Evolutionary conservation across 1,284 basidiomycete species (phyloP).

Genomic region (Gymnopus androsaceus): DNA sequence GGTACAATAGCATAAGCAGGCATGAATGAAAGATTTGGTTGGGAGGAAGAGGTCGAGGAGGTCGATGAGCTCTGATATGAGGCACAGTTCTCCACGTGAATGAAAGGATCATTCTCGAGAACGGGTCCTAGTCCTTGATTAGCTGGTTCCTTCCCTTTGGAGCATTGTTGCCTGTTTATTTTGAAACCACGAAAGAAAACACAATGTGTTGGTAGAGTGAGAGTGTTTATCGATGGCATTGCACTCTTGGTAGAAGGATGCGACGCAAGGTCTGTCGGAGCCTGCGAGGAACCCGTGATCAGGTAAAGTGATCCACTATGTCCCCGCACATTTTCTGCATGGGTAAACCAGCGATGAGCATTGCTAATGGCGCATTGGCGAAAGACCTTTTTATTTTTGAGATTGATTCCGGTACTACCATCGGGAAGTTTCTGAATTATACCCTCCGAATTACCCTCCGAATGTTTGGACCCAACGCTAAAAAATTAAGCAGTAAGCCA

Average conservation of each 20-base stretch:
- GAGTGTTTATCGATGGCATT: neutral
- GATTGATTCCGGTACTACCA: conserved; percentile 6
- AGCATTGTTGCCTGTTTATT: conserved; percentile 7
- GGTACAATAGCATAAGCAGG: neutral
- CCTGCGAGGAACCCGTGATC: too few species aligned
- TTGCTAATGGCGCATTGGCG: conserved; percentile 9
- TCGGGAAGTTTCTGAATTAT: conserved; percentile 13
- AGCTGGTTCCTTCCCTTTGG: neutral
- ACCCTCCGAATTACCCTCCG: conserved; percentile 1
- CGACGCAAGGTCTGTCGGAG: conserved; percentile 13
- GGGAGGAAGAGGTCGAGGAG: neutral
- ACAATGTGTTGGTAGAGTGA: conserved; percentile 15
- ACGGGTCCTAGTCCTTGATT: neutral
- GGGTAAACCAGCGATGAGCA: conserved; percentile 14
- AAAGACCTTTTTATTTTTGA: conserved; percentile 4
- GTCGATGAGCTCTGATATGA: neutral
- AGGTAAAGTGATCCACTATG: conserved; percentile 15
- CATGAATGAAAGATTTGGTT: too few species aligned
- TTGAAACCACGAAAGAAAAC: conserved; percentile 19
- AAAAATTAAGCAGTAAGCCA: neutral
- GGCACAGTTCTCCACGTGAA: neutral
- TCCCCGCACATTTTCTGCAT: conserved; percentile 7
- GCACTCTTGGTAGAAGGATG: conserved; percentile 7
- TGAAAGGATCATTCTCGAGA: neutral
- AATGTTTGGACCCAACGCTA: neutral